Base-by-base conservation (phyloP, 106 monocot genomes). In the Acorus calamus region DNA sequence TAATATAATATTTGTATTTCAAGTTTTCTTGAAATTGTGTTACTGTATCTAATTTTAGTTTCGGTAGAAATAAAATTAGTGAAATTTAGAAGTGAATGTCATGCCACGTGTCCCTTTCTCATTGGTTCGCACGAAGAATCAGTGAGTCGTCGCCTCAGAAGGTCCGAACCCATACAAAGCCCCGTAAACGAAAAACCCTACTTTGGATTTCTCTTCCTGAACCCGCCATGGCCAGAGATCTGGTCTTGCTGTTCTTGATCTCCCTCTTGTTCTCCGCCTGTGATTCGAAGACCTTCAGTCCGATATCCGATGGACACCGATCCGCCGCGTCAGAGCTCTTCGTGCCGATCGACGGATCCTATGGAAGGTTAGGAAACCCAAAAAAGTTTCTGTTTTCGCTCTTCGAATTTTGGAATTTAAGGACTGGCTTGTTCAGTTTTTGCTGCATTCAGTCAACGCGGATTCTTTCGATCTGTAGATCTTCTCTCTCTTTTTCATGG, bases 291-390 rank as follows among this genome's bases (percentile, higher is more conserved):
- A 11, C 62, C 69, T 48, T 64, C 44, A 8, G 48, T 10, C 76
- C 76, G 52, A 42, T 69, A 49, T 49, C 69, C 12, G 76, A 69
- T 61, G 13, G 14, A 28, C 76, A 76, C 51, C 69, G 76, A 56
- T 63, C 69, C 44, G 76, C 76, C 51, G 76, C 76, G 3, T 51
- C 50, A 47, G 69, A 69, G 42, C 28, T 69, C 14, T 63, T 69
- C 46, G 49, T 42, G 7, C 14, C 57, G 48, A 50, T 10, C 1
- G 76, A 76, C 5, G 63, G 63, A 57, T 52, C 63, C 4, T 69
- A 57, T 41, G 69, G 57, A 14, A 64, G 76, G 76, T 76, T 9
- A 56, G 46, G 2, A 4, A 42, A 46, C 5, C 28, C 28, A 28
- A 28, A 28, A 28, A 28, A 28, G 28, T 28, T 2, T 2, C 14